A percentile compares a stretch with the other conserved stretches of the same genome.
Evolutionary conservation across 2,329 filamentous ascomycete species (phyloP).

Genomic region (Zelopaecilomyces penicillatus): DNA sequence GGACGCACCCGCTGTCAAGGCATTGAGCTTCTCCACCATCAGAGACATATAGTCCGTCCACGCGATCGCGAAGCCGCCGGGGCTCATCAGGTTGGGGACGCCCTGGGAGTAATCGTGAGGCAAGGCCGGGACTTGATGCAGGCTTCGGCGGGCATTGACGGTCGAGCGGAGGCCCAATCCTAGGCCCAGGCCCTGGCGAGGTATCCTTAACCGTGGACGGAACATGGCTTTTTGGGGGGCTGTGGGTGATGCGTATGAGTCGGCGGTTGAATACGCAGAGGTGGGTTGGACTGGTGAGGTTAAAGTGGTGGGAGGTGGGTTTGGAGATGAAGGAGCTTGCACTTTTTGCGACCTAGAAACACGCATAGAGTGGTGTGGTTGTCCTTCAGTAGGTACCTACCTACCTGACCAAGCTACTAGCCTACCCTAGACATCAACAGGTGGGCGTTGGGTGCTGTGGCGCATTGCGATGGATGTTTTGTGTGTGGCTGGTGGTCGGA

Average conservation of each 20-base stretch:
- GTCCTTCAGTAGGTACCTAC: too few species aligned
- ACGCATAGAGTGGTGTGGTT: too few species aligned
- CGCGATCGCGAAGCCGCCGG: conserved; percentile 61
- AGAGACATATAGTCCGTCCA: conserved; percentile 77
- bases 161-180: conserved; percentile 26
- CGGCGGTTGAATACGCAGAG: background rate
- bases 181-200: conserved; percentile 31
- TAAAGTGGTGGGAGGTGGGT: background rate
- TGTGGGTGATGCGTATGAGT: background rate
- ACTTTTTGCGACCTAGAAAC: background rate
- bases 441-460: too few species aligned
- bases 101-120: conserved; percentile 39
- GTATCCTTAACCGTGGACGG: conserved; percentile 46
- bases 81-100: conserved; percentile 63
- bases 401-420: too few species aligned
- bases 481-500: too few species aligned
- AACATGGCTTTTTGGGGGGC: conserved; percentile 32
- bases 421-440: too few species aligned
- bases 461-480: too few species aligned
- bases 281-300: background rate
- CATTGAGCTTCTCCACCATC: conserved; percentile 69
- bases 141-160: conserved; percentile 29
- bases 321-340: background rate
- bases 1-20: conserved; percentile 58
- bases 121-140: conserved; percentile 41